phyloP scores from a whole-genome alignment of 192 early-diverging fungal species.

The Coemansia sp. region DNA sequence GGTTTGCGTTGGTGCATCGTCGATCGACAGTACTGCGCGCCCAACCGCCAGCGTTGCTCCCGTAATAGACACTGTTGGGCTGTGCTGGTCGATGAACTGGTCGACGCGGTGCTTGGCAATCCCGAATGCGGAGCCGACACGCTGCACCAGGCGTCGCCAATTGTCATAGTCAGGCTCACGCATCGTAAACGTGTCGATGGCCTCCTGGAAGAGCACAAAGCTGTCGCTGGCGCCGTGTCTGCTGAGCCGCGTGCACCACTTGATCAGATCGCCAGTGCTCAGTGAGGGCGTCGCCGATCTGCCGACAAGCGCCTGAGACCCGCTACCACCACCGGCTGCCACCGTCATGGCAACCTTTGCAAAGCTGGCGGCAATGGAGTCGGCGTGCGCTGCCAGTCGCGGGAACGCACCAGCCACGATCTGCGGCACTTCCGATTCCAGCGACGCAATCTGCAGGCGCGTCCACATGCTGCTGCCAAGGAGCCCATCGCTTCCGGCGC shows the following conservation, averaged over 20 bases:
- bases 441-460: constrained; percentile 64
- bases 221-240: constrained; percentile 16
- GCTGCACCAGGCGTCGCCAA: constrained; percentile 62
- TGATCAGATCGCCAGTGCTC: constrained; percentile 85
- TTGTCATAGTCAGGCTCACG: constrained; percentile 71
- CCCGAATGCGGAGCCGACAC: constrained; percentile 68
- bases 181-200: constrained; percentile 81
- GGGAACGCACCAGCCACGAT: constrained; percentile 40
- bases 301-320: constrained; percentile 11
- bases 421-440: constrained; percentile 43
- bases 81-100: constrained; percentile 68
- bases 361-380: constrained; percentile 57
- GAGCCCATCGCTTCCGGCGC: constrained; percentile 44
- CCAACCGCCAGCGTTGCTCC: constrained; percentile 30
- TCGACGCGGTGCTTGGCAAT: constrained; percentile 68
- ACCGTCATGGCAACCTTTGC: constrained; percentile 51
- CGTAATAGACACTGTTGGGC: constrained; percentile 57
- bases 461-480: constrained; percentile 77
- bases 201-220: constrained; percentile 72
- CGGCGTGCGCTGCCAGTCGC: constrained; percentile 55
- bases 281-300: constrained; percentile 37
- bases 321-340: constrained; percentile 8
- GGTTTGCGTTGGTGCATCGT: constrained; percentile 2
- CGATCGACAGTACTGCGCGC: constrained; percentile 16
- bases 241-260: constrained; percentile 83